Percentiles rank a stretch among this genome's conserved stretches.
Conservation (phyloP, 2,329 filamentous ascomycete species). For the Cyphellophora attinorum region DNA sequence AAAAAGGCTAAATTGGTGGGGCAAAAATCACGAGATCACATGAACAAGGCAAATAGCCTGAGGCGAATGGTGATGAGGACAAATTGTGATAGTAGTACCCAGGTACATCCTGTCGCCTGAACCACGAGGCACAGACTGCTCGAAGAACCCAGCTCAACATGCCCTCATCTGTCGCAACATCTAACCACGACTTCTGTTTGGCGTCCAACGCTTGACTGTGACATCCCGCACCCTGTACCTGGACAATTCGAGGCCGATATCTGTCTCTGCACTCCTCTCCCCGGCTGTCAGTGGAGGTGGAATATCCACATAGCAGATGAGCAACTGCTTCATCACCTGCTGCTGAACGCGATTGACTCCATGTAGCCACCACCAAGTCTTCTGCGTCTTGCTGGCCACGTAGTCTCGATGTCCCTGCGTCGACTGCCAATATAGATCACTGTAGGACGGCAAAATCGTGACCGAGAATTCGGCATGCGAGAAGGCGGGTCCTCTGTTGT, state of each 20-base stretch:
- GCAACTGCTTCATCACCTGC: conserved; percentile 81
- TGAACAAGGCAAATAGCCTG: no score
- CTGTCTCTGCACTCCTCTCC: conserved; percentile 28
- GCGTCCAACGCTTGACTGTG: conserved; percentile 71
- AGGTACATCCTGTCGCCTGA: no score
- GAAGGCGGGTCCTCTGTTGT: conserved; percentile 86
- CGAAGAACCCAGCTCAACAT: no score
- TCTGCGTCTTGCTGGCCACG: conserved; percentile 36
- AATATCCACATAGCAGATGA: conserved; percentile 85
- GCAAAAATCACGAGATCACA: no score
- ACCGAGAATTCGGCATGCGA: conserved; percentile 90
- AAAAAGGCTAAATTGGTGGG: no score
- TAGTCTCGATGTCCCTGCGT: conserved; percentile 38
- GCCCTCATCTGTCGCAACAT: background rate
- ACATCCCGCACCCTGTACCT: conserved; percentile 73
- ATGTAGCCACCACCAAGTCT: conserved; percentile 54
- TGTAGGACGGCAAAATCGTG: conserved; percentile 74
- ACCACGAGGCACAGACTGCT: no score
- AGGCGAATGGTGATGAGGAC: no score
- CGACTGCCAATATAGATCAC: conserved; percentile 58
- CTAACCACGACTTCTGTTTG: conserved; percentile 63
- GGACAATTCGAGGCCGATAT: conserved; percentile 55
- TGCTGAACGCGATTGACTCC: conserved; percentile 80
- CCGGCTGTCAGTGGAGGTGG: conserved; percentile 54
- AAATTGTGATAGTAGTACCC: no score